phyloP scores from a whole-genome alignment of 2,329 filamentous ascomycete genomes.

The Phialophora chinensis region DNA sequence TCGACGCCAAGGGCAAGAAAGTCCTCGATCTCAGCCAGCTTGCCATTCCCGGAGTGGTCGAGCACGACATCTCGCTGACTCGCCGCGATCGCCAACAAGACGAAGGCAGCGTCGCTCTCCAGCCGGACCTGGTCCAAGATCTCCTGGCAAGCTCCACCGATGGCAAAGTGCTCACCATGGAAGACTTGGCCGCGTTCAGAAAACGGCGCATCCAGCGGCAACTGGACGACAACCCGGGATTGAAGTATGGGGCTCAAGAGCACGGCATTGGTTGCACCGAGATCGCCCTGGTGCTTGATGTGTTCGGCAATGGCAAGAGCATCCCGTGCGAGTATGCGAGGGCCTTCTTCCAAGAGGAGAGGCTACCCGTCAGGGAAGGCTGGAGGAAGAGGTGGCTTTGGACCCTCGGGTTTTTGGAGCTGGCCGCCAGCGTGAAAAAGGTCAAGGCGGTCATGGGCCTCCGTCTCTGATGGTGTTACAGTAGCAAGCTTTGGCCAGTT shows the following conservation, averaged over 20 bases:
- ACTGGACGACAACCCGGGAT: conserved; percentile 7
- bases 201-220: conserved; percentile 10
- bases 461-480: not conserved
- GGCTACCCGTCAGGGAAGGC: conserved; percentile 16
- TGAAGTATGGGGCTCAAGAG: conserved; percentile 14
- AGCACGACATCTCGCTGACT: conserved; percentile 39
- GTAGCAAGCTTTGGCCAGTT: not conserved
- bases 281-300: conserved; percentile 9
- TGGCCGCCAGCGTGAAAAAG: not conserved
- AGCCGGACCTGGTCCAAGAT: conserved; percentile 7
- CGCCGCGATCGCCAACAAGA: conserved; percentile 37
- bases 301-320: conserved; percentile 15
- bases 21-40: conserved; percentile 33
- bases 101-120: conserved; percentile 21
- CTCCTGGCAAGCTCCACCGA: conserved; percentile 7
- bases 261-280: conserved; percentile 11
- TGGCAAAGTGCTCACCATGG: conserved; percentile 14
- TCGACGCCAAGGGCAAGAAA: conserved; percentile 3
- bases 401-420: not conserved
- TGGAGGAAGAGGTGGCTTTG: conserved; percentile 11
- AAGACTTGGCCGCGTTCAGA: conserved; percentile 13
- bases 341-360: conserved; percentile 18
- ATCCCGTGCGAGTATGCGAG: conserved; percentile 10
- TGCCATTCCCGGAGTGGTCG: conserved; percentile 38
- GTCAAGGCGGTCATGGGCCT: conserved; percentile 2